Conservation (phyloP, 495 filamentous ascomycete genomes). For the Penicillium coffeae region DNA sequence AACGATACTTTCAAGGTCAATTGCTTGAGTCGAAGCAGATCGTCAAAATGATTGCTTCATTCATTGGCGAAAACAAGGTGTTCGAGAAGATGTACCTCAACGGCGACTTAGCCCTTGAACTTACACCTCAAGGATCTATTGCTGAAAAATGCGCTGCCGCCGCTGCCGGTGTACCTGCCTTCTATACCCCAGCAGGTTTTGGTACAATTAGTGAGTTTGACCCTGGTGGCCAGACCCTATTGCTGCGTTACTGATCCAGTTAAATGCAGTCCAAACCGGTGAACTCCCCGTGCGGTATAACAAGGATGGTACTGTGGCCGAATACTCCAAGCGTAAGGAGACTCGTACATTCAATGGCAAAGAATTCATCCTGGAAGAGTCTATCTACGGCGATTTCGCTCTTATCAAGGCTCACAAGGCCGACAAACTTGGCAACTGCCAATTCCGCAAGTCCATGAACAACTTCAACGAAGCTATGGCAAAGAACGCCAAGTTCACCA, state of each 20-base stretch:
- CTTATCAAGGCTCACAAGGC: conserved; percentile 86
- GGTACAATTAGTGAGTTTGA: conserved; percentile 60
- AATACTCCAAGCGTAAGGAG: conserved; percentile 73
- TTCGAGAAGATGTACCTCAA: conserved; percentile 82
- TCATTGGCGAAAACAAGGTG: conserved; percentile 86
- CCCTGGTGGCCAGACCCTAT: neutral
- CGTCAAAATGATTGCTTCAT: conserved; percentile 82
- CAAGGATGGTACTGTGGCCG: conserved; percentile 66
- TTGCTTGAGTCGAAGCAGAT: conserved; percentile 76
- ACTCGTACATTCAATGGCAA: conserved; percentile 81
- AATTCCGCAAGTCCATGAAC: conserved; percentile 78
- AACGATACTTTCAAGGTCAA: conserved; percentile 32
- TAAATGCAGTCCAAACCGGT: conserved; percentile 64
- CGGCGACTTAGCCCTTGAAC: conserved; percentile 76
- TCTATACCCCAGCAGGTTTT: conserved; percentile 84
- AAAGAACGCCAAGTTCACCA: conserved; percentile 79
- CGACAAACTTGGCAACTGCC: conserved; percentile 84
- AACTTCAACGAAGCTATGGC: conserved; percentile 92
- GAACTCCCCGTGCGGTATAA: conserved; percentile 81
- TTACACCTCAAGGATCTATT: conserved; percentile 84
- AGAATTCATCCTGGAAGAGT: conserved; percentile 76
- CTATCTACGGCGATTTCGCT: conserved; percentile 80
- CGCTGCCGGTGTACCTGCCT: conserved; percentile 82
- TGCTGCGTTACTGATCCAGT: neutral
- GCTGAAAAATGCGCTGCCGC: conserved; percentile 82